Percentiles rank a stretch among this genome's conserved stretches.
Evolutionary conservation across 805 yeast species (phyloP).

Genomic region (Monosporozyma siamensis): DNA sequence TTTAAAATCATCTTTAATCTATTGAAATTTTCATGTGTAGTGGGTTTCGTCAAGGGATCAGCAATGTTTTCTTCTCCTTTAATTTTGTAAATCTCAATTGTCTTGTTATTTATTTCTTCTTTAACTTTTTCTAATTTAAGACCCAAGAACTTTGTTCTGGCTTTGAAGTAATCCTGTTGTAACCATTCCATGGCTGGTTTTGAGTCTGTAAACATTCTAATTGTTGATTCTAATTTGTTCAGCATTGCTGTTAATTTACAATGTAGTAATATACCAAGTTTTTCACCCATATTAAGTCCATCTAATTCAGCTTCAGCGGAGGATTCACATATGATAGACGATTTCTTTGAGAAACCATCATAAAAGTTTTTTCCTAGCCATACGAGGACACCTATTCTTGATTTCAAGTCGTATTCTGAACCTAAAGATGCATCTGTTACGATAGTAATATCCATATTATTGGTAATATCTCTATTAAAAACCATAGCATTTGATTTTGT

Average conservation of each 20-base stretch:
- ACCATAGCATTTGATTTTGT: too few species aligned
- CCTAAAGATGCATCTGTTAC: background rate
- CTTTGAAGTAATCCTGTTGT: background rate
- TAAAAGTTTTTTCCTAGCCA: background rate
- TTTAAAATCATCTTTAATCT: too few species aligned
- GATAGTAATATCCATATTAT: too few species aligned
- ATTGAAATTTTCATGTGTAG: background rate
- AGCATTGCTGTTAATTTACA: background rate
- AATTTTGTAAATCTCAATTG: background rate
- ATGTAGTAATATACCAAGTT: background rate
- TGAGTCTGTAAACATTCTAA: background rate
- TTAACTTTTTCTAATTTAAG: background rate
- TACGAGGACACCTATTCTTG: background rate
- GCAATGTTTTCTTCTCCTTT: background rate
- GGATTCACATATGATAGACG: too few species aligned
- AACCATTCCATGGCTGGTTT: background rate
- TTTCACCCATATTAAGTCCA: background rate
- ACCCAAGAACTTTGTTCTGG: constrained; percentile 1
- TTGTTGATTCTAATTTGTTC: background rate
- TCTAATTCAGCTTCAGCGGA: background rate
- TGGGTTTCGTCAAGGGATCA: background rate
- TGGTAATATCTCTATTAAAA: too few species aligned
- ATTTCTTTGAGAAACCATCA: background rate
- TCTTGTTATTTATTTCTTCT: background rate
- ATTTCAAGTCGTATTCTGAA: constrained; percentile 1